Evolutionary conservation across 78 protist genomes (phyloP), one percentile per base, ranked within the genome.

Genomic region (Anaeramoeba flamelloides): DNA sequence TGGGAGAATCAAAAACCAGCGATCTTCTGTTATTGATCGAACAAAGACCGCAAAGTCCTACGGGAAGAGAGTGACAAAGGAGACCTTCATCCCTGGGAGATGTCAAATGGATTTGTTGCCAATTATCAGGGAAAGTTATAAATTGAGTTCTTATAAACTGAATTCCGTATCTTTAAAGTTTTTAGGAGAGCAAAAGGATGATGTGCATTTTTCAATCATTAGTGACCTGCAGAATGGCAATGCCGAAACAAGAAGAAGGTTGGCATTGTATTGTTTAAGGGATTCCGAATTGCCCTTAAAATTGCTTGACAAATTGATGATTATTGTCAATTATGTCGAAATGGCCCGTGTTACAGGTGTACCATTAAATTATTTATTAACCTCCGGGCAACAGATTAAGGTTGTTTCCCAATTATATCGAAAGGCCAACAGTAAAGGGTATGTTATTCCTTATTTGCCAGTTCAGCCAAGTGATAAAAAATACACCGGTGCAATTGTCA

Each of bases 311-410:
- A 53, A 53, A 53, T 53, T 98, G 65, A 96, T 96, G 99, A 34
- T 91, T 36, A 26, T 96, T 37, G 41, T 90, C 89, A 96, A 96
- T 86, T 85, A 90, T 77, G 64, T 90, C n/a, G 99, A 98, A 85
- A 95, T 98, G 99, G 91, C 98, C 31, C 90, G 99, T 3, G 99
- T 98, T 37, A 95, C 98, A 1, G 99, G 99, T 74, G 97, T 96
- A 1, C 97, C 98, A 26, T 30, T 96, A 38, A 26, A 80, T 33
- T 93, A 83, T 85, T 81, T 98, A 36, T 84, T 94, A 53, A 82
- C 88, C 41, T 90, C 98, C 26, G 99, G 99, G 31, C 99, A 98
- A 86, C 91, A 87, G 77, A 89, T 96, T 90, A 95, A 80, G 74
- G 93, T 92, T 69, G 74, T 95, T 74, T 92, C 99, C 33, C 99